Evolutionary conservation across 495 filamentous ascomycete genomes (phyloP).

Genomic region (Achaetomiella virescens): DNA sequence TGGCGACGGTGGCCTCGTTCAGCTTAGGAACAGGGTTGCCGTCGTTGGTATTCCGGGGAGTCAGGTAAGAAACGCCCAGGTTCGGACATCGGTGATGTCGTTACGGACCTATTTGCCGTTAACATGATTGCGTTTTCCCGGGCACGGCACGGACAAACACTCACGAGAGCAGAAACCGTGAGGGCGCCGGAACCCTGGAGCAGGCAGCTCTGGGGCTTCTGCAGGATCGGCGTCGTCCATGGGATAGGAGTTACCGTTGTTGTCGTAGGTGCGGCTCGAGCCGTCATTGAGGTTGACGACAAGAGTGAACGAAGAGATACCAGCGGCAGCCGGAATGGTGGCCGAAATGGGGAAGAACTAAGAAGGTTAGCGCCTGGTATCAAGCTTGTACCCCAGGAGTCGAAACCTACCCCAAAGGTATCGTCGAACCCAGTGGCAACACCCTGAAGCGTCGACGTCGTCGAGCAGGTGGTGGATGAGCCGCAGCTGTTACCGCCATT

Average conservation of each 20-base stretch:
- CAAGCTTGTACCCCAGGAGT: background rate
- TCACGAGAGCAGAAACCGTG: conserved; percentile 37
- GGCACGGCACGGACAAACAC: background rate
- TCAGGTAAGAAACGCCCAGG: conserved; percentile 44
- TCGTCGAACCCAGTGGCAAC: conserved; percentile 53
- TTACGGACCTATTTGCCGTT: conserved; percentile 40
- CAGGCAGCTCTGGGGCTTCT: conserved; percentile 44
- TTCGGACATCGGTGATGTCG: conserved; percentile 37
- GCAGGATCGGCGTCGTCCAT: conserved; percentile 39
- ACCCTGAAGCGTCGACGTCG: conserved; percentile 40
- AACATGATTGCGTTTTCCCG: background rate
- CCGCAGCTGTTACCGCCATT: conserved; percentile 81
- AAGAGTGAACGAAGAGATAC: conserved; percentile 44
- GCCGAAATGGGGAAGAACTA: conserved; percentile 42
- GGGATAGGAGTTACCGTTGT: conserved; percentile 43
- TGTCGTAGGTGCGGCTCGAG: conserved; percentile 35
- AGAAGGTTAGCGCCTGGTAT: background rate
- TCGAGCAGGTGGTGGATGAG: conserved; percentile 34
- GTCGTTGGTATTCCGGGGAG: conserved; percentile 34
- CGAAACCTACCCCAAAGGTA: conserved; percentile 44
- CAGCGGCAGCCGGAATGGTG: conserved; percentile 31
- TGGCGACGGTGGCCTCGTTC: conserved; percentile 35
- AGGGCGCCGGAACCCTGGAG: conserved; percentile 35
- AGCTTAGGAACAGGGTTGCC: conserved; percentile 44
- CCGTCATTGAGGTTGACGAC: conserved; percentile 38